These are phyloP conservation scores for Atkinsonella hypoxylon DNA, from an alignment of 2,329 filamentous ascomycete species.

Conservation along the genomic window DNA sequence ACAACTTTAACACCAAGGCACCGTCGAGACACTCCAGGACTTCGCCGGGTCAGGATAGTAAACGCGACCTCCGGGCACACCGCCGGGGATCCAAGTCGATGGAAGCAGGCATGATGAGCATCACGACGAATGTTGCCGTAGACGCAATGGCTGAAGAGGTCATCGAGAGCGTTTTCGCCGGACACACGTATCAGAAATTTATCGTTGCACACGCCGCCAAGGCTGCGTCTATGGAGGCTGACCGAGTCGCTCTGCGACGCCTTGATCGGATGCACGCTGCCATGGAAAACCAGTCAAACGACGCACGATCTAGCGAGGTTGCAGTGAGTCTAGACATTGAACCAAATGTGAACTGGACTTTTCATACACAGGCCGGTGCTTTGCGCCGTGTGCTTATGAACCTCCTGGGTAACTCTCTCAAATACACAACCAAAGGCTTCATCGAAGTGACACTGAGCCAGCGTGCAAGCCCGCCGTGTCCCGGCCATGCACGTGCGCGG, in stretches of 20 bases:
- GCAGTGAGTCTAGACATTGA: constrained; percentile 25
- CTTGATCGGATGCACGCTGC: constrained; percentile 31
- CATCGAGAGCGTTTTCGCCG: constrained; percentile 33
- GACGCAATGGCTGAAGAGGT: constrained; percentile 33
- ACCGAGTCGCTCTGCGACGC: constrained; percentile 7
- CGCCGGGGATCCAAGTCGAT: constrained; percentile 1
- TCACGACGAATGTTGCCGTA: constrained; percentile 19
- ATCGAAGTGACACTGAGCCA: constrained; percentile 17
- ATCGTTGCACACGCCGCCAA: constrained; percentile 10
- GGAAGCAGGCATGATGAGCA: constrained; percentile 9
- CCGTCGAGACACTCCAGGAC: neutral
- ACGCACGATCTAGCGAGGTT: constrained; percentile 12
- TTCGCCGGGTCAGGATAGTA: neutral
- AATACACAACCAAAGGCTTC: constrained; percentile 36
- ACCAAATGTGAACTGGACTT: constrained; percentile 42
- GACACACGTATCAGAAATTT: constrained; percentile 26
- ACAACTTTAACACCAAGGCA: constrained; percentile 18
- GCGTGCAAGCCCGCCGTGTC: constrained; percentile 7
- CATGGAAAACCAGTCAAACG: constrained; percentile 7
- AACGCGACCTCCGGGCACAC: constrained; percentile 1
- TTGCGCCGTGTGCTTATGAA: constrained; percentile 48
- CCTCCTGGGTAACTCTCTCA: constrained; percentile 49
- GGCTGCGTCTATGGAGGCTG: neutral
- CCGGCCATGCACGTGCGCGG: neutral
- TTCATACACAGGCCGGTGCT: constrained; percentile 42